Evolutionary conservation across 2,329 filamentous ascomycete species (phyloP), one percentile per base, ranked within the genome.

Genomic region (Neobulgaria alba): DNA sequence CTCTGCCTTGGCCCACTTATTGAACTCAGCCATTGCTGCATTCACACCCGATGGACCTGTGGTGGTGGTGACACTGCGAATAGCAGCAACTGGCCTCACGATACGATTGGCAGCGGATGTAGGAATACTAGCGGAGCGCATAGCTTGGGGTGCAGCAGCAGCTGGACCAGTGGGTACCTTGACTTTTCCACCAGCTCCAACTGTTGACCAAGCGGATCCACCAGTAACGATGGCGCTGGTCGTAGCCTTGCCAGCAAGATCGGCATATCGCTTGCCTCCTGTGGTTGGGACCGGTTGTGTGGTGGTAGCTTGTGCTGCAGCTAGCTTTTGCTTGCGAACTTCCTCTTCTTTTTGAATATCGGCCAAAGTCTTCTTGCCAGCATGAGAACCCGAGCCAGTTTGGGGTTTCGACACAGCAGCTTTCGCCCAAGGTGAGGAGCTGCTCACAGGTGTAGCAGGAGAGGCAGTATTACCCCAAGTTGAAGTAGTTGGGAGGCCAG

Each of bases 341-440:
- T 96, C 92, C 58, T 98, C 92, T 65, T 98, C 92, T 48, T 89
- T 89, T 61, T 96, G 92, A 44, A 98, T 96, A 52, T 96, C 90
- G 17, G 88, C 86, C 33, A 96, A 71, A 0, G 88, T 95, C 74
- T 95, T 95, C 70, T 93, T 92, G 65, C 58, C 60, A 20, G 63
- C 60, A 29, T 63, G 60, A 31, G 52, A 38, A n/a, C 43, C 53
- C 34, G 46, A 50, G 9, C 63, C 51, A 19, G 58, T 50, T 36
- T 58, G 61, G 29, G 60, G 52, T 53, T 70, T 72, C 38, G 51
- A 33, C 32, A 63, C 58, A 17, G 58, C 53, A 29, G 69, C 59
- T 55, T 75, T 81, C 30, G 63, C 63, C 71, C 71, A 74, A 8
- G 65, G 50, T 17, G 58, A 61, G 10, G 65, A 43, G 20, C 49